phyloP scores from a whole-genome alignment of 2,329 filamentous ascomycete species.

The Amauroascus niger region DNA sequence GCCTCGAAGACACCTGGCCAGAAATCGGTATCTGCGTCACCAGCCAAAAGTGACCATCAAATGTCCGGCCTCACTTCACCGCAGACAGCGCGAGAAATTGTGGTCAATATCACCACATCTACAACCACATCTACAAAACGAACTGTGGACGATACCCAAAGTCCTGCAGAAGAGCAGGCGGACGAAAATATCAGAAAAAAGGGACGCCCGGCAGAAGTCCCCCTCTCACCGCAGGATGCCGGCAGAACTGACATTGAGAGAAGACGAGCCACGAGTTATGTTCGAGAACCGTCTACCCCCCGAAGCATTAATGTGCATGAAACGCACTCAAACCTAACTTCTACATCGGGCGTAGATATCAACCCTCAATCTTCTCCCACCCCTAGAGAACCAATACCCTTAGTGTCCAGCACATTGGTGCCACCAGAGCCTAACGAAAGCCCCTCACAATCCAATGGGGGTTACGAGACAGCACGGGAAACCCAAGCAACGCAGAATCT shows the following conservation, averaged over 20 bases:
- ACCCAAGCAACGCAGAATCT: background rate
- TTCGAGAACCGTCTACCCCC: conserved; percentile 4
- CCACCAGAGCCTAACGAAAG: background rate
- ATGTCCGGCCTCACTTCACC: background rate
- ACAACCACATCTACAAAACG: background rate
- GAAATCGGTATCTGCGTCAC: background rate
- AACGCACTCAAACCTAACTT: background rate
- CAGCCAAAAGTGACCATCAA: background rate
- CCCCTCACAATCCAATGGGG: conserved; percentile 7
- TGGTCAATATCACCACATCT: background rate
- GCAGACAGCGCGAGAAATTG: background rate
- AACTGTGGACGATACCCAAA: background rate
- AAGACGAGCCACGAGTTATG: conserved; percentile 12
- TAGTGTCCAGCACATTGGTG: background rate
- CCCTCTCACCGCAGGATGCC: background rate
- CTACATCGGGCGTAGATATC: background rate
- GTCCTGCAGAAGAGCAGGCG: background rate
- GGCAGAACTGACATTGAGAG: background rate
- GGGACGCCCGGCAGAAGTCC: background rate
- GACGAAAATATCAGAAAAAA: conserved; percentile 1
- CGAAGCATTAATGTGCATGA: background rate
- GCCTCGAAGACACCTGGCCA: background rate
- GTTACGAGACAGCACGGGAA: conserved; percentile 20
- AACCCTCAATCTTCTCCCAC: background rate
- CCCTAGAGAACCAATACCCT: background rate